Conservation (phyloP, 106 monocot genomes). For the Posidonia australis region DNA sequence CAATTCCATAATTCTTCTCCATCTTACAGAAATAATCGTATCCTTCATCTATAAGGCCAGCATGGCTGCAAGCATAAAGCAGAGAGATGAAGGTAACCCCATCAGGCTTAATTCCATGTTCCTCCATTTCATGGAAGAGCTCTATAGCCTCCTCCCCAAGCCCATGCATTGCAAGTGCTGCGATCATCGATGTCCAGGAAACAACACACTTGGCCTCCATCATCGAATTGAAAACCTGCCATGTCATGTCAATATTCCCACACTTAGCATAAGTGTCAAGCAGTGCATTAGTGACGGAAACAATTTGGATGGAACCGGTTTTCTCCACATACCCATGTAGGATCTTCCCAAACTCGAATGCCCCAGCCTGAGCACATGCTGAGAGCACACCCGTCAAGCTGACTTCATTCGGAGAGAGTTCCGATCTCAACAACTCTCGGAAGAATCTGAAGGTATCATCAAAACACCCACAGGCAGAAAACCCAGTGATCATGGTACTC, state of each 20-base stretch:
- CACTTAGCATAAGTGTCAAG: constrained; percentile 58
- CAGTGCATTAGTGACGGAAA: constrained; percentile 41
- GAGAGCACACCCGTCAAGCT: constrained; percentile 42
- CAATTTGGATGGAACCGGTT: constrained; percentile 10
- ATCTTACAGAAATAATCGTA: constrained; percentile 33
- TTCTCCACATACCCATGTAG: constrained; percentile 36
- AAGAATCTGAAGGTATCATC: constrained; percentile 33
- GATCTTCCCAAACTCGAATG: constrained; percentile 36
- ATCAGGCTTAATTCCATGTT: constrained; percentile 35
- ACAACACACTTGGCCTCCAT: constrained; percentile 33
- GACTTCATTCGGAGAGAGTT: constrained; percentile 36
- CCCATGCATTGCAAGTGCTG: constrained; percentile 52
- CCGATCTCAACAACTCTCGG: constrained; percentile 27
- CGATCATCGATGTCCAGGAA: constrained; percentile 65
- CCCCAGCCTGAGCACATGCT: constrained; percentile 44
- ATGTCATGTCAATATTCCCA: constrained; percentile 37
- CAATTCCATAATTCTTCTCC: constrained; percentile 26
- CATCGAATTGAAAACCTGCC: constrained; percentile 25
- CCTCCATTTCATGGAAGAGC: constrained; percentile 41
- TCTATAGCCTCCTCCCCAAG: constrained; percentile 38
- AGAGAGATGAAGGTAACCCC: constrained; percentile 43
- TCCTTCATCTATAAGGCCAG: constrained; percentile 40
- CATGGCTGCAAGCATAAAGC: constrained; percentile 70
- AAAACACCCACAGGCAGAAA: constrained; percentile 29
- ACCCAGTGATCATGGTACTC: constrained; percentile 62